Base-by-base conservation (phyloP, 352 stramenopile genomes). In the Phytophthora kernoviae region DNA sequence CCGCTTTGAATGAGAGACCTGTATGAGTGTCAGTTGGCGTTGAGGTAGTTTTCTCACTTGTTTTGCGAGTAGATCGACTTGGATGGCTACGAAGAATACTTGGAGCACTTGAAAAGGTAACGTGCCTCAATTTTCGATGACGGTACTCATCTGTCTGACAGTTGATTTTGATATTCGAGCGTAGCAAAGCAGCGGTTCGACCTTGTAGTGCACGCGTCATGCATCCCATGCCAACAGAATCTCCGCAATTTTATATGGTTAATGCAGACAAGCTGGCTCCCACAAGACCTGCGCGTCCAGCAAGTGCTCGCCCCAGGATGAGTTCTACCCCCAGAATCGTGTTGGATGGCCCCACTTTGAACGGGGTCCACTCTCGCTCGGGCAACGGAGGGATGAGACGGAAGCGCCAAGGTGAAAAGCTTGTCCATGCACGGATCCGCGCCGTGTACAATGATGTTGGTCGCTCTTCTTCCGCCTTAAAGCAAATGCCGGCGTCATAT, bases 31-130 rank as follows among this genome's bases (percentile, higher is more conserved):
- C 21, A 54, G n/a, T 7, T 30, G 6, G 6, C 24, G 24, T 30
- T 3, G 18, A 3, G 41, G 21, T 37, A 18, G 9, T 48, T n/a
- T 32, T 47, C 47, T 58, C 27, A 54, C 26, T 11, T 27, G 11
- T 44, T 37, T 22, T 54, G 6, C 7, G 9, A 4, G 14, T 44
- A 90, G 80, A 70, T 90, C 34, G 70, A 90, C 34, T 66, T 90
- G 22, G 80, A 90, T 32, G 69, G 68, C 41, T 88, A 88, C 24
- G 80, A 90, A 48, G 70, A 75, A 14, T 90, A 88, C 46, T 65
- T 84, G 11, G 54, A 68, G 12, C 73, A 79, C 9, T 73, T 87
- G 26, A 73, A 75, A 68, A 69, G 64, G 79, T 87, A 43, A 50
- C 8, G 14, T 7, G 36, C 5, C 5, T 40, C 2, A n/a, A 22